Evolutionary conservation across 2,329 filamentous ascomycete species (phyloP).

Genomic region (Ophiostoma sp.): DNA sequence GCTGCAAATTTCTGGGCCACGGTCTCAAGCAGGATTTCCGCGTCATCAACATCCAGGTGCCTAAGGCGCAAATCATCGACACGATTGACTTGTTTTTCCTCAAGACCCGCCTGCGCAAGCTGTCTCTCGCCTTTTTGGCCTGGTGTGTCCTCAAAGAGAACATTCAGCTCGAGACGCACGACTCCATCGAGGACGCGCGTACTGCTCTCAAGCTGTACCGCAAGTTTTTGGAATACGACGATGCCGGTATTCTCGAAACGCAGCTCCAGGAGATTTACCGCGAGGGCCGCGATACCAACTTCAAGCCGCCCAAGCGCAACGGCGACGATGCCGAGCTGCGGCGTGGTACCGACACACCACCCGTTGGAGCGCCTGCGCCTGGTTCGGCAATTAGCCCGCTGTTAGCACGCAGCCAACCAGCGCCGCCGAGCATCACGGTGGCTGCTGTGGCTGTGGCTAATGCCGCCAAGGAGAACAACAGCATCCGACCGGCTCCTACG

Average conservation of each 20-base stretch:
- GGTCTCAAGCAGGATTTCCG: conserved; percentile 94
- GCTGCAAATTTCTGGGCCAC: conserved; percentile 91
- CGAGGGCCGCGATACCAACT: conserved; percentile 48
- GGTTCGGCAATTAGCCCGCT: conserved; percentile 12
- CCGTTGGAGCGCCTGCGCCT: conserved; percentile 37
- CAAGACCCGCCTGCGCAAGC: conserved; percentile 74
- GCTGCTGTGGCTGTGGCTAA: not conserved
- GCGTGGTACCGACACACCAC: conserved; percentile 50
- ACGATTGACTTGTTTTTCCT: conserved; percentile 91
- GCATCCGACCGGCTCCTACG: not conserved
- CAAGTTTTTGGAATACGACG: conserved; percentile 86
- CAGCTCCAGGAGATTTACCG: conserved; percentile 86
- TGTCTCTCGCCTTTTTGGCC: conserved; percentile 87
- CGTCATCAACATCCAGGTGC: conserved; percentile 96
- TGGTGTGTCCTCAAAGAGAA: conserved; percentile 90
- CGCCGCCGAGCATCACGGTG: conserved; percentile 9
- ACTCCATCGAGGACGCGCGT: conserved; percentile 91
- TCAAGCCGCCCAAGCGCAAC: conserved; percentile 49
- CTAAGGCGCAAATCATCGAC: conserved; percentile 86
- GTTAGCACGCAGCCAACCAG: conserved; percentile 15
- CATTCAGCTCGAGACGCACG: conserved; percentile 89
- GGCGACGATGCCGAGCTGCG: conserved; percentile 43
- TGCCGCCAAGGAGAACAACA: not conserved
- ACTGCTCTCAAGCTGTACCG: conserved; percentile 86
- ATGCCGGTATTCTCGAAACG: conserved; percentile 77